phyloP scores from a whole-genome alignment of 1,284 basidiomycete genomes.

The Sanguinoderma infundibulare region DNA sequence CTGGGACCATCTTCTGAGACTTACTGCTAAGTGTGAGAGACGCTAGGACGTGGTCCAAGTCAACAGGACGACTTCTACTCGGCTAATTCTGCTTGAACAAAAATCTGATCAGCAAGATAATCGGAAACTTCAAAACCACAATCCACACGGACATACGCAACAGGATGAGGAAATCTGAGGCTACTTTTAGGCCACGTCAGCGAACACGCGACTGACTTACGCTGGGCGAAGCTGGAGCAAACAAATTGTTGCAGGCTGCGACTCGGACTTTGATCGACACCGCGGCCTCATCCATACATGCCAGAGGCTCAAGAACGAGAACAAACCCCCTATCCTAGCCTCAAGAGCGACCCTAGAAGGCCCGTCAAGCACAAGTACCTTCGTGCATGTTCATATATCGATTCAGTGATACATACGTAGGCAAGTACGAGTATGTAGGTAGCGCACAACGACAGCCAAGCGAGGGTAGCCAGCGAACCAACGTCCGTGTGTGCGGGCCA shows the following conservation, averaged over 20 bases:
- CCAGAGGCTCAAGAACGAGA: background rate
- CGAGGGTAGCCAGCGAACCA: background rate
- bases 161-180: background rate
- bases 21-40: background rate
- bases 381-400: background rate
- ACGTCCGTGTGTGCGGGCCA: background rate
- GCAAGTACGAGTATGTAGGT: no score
- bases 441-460: background rate
- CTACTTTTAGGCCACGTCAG: background rate
- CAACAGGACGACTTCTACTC: background rate
- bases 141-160: background rate
- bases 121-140: background rate
- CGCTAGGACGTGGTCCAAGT: background rate
- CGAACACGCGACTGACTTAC: background rate
- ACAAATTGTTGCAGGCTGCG: background rate
- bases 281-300: background rate
- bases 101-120: background rate
- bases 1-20: background rate
- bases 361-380: background rate
- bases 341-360: background rate
- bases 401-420: conserved; percentile 3
- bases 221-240: background rate
- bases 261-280: background rate
- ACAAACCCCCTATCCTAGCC: no score
- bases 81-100: background rate